Evolutionary conservation across 257 asterid species (phyloP), one percentile per base, ranked within the genome.

Genomic region (Eucommia ulmoides): DNA sequence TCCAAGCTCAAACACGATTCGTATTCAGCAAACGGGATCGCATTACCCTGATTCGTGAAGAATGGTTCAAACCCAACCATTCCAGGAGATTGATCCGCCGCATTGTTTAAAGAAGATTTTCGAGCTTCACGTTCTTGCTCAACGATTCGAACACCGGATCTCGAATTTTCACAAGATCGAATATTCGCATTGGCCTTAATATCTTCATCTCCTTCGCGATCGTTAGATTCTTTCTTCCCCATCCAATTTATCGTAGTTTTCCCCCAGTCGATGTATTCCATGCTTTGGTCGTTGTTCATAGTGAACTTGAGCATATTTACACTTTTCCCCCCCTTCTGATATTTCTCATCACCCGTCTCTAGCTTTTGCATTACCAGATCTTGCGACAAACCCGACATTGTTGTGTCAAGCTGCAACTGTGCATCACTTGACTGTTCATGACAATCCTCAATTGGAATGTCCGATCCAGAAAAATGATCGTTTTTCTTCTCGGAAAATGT

Each of bases 311-410:
- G n/a, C n/a, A n/a, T n/a, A n/a, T n/a, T n/a, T n/a, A n/a, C n/a
- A n/a, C n/a, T n/a, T n/a, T n/a, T n/a, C n/a, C n/a, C n/a, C n/a
- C n/a, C n/a, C n/a, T n/a, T n/a, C n/a, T 41, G 59, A 53, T 58
- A 64, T 19, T 53, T 64, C 24, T 65, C 75, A 54, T 33, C 68
- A 44, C 59, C 41, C 54, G 48, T 60, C 67, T 61, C 79, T 19
- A 47, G 51, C 42, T 45, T 50, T 33, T 74, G 77, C 50, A 17
- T 44, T 53, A 24, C 45, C 61, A 47, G 24, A 18, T 50, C 62
- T 26, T 57, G 70, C 12, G 69, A 71, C 20, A 74, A 71, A 54
- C 61, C 61, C 41, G 71, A 61, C 58, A 61, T 50, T 51, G 55
- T n/a, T n/a, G n/a, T n/a, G n/a, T 53, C 74, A 53, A 52, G 20